Conservation (phyloP, 2,329 filamentous ascomycete species). For the Pyrenophora tritici-repentis region DNA sequence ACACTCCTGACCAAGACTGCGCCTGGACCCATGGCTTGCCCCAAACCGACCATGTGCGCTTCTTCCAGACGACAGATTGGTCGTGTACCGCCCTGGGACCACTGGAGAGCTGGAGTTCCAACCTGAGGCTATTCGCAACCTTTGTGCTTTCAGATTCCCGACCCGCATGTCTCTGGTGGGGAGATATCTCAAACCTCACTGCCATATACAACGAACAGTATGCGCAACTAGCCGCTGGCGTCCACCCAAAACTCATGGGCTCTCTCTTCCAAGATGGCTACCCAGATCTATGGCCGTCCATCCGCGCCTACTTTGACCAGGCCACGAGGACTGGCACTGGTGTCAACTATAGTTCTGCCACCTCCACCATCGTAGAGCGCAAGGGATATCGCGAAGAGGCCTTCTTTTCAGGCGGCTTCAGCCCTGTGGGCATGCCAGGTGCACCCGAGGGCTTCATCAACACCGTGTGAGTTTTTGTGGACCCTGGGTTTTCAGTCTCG, state of each 20-base stretch:
- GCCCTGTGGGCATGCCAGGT: constrained; percentile 36
- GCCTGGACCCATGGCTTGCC: constrained; percentile 41
- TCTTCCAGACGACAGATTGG: constrained; percentile 40
- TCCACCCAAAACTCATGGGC: constrained; percentile 42
- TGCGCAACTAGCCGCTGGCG: constrained; percentile 30
- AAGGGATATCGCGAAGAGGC: constrained; percentile 38
- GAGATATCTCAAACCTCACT: constrained; percentile 25
- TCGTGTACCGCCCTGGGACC: constrained; percentile 33
- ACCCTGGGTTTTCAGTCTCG: not conserved
- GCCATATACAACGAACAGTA: constrained; percentile 44
- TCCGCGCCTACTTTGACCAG: constrained; percentile 32
- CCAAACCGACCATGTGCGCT: constrained; percentile 39
- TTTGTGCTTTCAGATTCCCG: constrained; percentile 42
- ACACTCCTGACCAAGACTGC: constrained; percentile 5
- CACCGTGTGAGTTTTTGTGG: constrained; percentile 9
- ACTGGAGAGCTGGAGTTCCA: constrained; percentile 29
- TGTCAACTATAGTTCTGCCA: constrained; percentile 29
- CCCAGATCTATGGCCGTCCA: constrained; percentile 34
- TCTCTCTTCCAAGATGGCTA: constrained; percentile 34
- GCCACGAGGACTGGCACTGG: constrained; percentile 30
- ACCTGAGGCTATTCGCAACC: constrained; percentile 36
- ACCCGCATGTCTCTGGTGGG: constrained; percentile 44
- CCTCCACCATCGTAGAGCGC: constrained; percentile 34
- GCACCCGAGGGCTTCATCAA: constrained; percentile 25
- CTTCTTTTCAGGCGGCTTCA: constrained; percentile 41